Evolutionary conservation across 192 early-diverging fungal species (phyloP).

Genomic region (Coemansia sp.): DNA sequence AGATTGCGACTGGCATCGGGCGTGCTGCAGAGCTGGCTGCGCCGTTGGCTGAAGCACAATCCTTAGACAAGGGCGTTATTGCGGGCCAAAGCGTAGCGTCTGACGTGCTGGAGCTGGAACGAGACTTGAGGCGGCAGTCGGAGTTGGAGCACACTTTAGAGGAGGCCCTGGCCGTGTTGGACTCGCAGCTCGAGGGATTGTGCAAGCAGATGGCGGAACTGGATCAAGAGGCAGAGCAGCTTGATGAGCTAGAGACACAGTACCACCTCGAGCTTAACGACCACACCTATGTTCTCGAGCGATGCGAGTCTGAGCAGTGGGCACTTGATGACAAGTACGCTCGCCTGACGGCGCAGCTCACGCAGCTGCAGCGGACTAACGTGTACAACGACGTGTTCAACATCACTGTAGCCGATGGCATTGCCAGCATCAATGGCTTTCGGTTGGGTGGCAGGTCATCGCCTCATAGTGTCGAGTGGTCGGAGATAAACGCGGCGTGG

Average conservation of each 20-base stretch:
- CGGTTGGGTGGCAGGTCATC: constrained; percentile 78
- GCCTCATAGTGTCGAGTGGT: constrained; percentile 86
- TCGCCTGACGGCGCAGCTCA: constrained; percentile 74
- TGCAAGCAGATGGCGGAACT: constrained; percentile 53
- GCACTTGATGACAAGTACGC: constrained; percentile 79
- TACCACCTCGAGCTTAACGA: constrained; percentile 75
- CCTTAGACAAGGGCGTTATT: constrained; percentile 12
- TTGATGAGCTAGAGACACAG: constrained; percentile 42
- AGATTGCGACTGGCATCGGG: constrained; percentile 77
- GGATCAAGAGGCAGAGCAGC: constrained; percentile 55
- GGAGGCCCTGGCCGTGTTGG: constrained; percentile 52
- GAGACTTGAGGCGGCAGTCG: constrained; percentile 58
- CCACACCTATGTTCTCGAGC: constrained; percentile 64
- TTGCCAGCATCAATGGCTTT: constrained; percentile 95
- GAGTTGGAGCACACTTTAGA: constrained; percentile 52
- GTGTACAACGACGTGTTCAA: constrained; percentile 96
- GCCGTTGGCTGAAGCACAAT: neutral
- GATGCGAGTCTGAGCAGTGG: constrained; percentile 76
- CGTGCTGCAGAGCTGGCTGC: constrained; percentile 58
- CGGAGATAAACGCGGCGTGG: constrained; percentile 96
- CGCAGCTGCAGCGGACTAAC: constrained; percentile 86
- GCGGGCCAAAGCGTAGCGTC: constrained; percentile 22
- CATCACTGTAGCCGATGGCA: constrained; percentile 80
- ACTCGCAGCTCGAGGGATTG: constrained; percentile 47
- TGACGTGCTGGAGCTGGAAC: constrained; percentile 58